Base-by-base conservation (phyloP, 306 rosid genomes). In the Ormosia emarginata region DNA sequence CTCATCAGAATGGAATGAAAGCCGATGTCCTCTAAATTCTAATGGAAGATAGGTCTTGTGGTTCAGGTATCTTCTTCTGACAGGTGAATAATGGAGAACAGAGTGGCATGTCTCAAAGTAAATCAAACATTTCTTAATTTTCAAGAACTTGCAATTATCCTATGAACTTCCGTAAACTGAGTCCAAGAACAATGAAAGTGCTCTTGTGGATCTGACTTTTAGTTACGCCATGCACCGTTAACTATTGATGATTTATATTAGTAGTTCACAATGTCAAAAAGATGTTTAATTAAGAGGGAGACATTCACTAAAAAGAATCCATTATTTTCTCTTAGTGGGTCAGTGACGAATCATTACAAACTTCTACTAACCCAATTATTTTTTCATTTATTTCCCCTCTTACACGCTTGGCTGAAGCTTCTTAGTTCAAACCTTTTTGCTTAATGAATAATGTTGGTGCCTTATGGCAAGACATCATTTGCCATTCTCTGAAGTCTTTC, bases 331-430 rank as follows among this genome's bases (percentile, higher is more conserved):
- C 80, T 47, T 10, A 29, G 47, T 81, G 80, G 77, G 79, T 56
- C 77, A 36, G n/a, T 15, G 15, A 69, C 46, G 68, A 77, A 81
- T 81, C 74, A 81, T 81, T 81, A 67, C 82, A 80, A 79, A 34
- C 41, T 61, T 63, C 44, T n/a, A 57, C 57, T 66, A 64, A 59
- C 66, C 77, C 70, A 49, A 49, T 71, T 49, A 29, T 1, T 71
- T 46, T 34, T 39, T 4, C 33, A 9, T 36, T 46, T 66, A 4
- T 24, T 56, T 56, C 62, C 40, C 53, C 40, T 62, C 46, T 44
- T 63, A 77, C 70, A 78, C 32, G 71, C 17, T 71, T 53, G 57
- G 57, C 24, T 3, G 72, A 84, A 58, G 3, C 81, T 58, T 79
- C 40, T 39, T 46, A 62, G 50, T 41, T 17, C 57, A 61, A 77